Evolutionary conservation across 73 alveolate species (phyloP), one percentile per base, ranked within the genome.

Genomic region (Effrenium voratum): DNA sequence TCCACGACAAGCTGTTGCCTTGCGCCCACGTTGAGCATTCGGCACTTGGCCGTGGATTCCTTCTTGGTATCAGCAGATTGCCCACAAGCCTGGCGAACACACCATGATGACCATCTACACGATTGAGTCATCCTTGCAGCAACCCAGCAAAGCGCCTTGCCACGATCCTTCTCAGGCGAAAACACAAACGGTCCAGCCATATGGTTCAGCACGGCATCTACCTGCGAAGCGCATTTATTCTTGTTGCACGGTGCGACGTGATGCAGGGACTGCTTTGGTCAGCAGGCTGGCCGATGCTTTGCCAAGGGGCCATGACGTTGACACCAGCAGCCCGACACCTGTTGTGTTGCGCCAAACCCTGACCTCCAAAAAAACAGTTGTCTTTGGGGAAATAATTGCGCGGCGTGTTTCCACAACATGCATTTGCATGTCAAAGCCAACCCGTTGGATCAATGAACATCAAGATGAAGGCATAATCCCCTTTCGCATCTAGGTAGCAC

Each of bases 101-200:
- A 4, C 32, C 22, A 8, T 19, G 19, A 52, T 12, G 8, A 8
- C 8, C 63, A 52, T 52, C 26, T 52, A 52, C 63, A 8, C 19
- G 26, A 52, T 52, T 52, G 63, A 12, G 63, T 19, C 63, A 12
- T 12, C 63, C 19, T 8, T 52, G 26, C 8, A 52, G 8, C 36
- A 24, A 34, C 24, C 26, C 80, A 6, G 34, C 32, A 40, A 45
- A 55, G 40, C 12, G 92, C 73, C 72, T 81, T 81, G 49, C 92
- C 92, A 38, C 92, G 59, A 24, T 81, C 92, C 73, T 81, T 81
- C 46, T 81, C 72, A 13, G 92, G 92, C 68, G 92, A 40, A 36
- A 81, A 46, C 47, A 81, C 92, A 24, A 45, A n/a, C 8, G 92
- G 92, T n/a, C 73, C 72, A 19, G 87, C 97, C 97, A 90, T 90